Evolutionary conservation across 306 rosid genomes (phyloP), one percentile per base, ranked within the genome.

Genomic region (Carpinus fangiana): DNA sequence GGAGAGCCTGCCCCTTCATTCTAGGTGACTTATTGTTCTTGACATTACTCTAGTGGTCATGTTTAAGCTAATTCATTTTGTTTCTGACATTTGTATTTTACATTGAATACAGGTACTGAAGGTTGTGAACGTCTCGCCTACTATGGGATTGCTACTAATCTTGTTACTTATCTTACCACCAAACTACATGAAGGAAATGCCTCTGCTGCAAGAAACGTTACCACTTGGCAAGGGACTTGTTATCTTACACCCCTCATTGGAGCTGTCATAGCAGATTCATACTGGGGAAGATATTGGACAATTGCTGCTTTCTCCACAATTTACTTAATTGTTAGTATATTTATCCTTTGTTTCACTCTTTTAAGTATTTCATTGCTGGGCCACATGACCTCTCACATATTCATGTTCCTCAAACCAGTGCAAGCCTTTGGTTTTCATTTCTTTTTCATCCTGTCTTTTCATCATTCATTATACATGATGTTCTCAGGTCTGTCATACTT

Each of bases 261-360:
- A 79, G 99, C 99, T 67, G 79, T 96, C 70, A 48, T 93, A 55
- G 99, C 99, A 62, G 99, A 96, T 93, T 90, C 98, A 79, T 93
- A 89, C 84, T 96, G 92, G 98, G 99, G 99, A 81, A 87, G 99
- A 90, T 96, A 90, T 84, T 96, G 99, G 99, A 96, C 99, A 12
- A 96, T 96, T 83, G 96, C 98, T 36, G 51, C 36, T 71, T 96
- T 93, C 84, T 96, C 97, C 80, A 84, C 78, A 0, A 89, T 96
- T 76, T 93, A 96, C 80, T 91, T 96, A 79, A 61, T 96, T 41
- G 99, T 93, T 89, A 88, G 78, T 88, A 52, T 77, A 70, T 56
- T 18, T 55, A 43, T 68, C 54, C 41, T 23, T 47, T 57, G 47
- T 73, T 13, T 54, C 60, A 72, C 47, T 41, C 57, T 69, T 64